A percentile compares a stretch with the other conserved stretches of the same genome.
Conservation (phyloP, 805 yeast species). For the Lachancea lanzarotensis region DNA sequence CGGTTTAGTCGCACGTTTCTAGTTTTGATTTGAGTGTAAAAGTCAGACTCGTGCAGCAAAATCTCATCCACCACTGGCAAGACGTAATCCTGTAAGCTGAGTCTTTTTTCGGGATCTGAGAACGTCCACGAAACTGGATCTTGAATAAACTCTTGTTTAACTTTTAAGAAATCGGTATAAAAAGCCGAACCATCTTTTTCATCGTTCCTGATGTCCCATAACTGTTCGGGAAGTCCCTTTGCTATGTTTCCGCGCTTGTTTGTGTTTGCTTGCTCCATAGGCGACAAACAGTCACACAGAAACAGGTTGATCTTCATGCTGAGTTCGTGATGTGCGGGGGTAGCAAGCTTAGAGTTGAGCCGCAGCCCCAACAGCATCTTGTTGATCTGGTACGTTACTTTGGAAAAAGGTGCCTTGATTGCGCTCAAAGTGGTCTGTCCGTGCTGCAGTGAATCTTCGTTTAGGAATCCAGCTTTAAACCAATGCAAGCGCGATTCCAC, state of each 20-base stretch:
- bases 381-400: slow-evolving; percentile 29
- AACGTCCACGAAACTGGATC: slow-evolving; percentile 9
- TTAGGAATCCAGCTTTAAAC: slow-evolving; percentile 21
- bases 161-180: slow-evolving; percentile 1
- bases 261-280: slow-evolving; percentile 8
- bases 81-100: slow-evolving; percentile 5
- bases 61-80: slow-evolving; percentile 9
- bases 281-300: slow-evolving; percentile 5
- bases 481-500: slow-evolving; percentile 27
- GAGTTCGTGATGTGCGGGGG: slow-evolving; percentile 22
- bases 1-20: slow-evolving; percentile 1
- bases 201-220: slow-evolving; percentile 3
- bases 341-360: slow-evolving; percentile 20
- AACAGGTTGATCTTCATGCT: slow-evolving; percentile 5
- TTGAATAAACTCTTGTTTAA: slow-evolving; percentile 1
- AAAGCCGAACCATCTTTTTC: neutral
- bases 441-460: slow-evolving; percentile 8
- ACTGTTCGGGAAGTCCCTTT: slow-evolving; percentile 4
- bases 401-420: slow-evolving; percentile 27
- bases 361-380: slow-evolving; percentile 16
- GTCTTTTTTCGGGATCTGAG: slow-evolving; percentile 1
- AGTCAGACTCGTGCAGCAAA: slow-evolving; percentile 6
- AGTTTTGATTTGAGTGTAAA: slow-evolving; percentile 4
- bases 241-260: slow-evolving; percentile 8
- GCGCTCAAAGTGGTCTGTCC: slow-evolving; percentile 26